Conservation (phyloP, 129 eudicot species). For the Chrysanthemum makinoi region DNA sequence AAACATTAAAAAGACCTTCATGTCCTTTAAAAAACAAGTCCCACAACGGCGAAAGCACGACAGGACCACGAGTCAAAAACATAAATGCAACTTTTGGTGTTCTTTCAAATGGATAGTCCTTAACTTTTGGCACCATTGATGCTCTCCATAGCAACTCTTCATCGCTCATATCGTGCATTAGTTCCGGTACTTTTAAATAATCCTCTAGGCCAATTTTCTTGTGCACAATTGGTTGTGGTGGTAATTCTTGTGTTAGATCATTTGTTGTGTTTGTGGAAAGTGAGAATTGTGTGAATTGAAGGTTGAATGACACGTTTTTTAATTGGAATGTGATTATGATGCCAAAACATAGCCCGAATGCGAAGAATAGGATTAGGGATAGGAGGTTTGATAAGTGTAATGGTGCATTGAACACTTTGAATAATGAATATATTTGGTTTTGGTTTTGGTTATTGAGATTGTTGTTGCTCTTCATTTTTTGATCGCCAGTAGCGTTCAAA, state of each 20-base stretch:
- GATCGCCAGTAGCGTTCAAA: background rate
- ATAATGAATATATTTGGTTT: constrained; percentile 9
- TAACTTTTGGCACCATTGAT: constrained; percentile 53
- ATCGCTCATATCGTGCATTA: constrained; percentile 59
- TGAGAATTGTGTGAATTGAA: constrained; percentile 41
- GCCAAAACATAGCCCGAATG: constrained; percentile 56
- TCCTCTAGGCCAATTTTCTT: constrained; percentile 17
- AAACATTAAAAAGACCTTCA: constrained; percentile 52
- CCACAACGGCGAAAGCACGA: constrained; percentile 69
- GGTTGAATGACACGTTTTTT: constrained; percentile 41
- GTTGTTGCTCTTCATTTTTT: constrained; percentile 41
- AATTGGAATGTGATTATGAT: constrained; percentile 44
- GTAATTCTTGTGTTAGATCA: background rate
- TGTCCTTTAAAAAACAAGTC: constrained; percentile 66
- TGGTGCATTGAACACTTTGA: constrained; percentile 38
- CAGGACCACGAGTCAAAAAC: constrained; percentile 60
- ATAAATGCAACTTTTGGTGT: constrained; percentile 63
- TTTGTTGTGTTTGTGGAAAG: constrained; percentile 20
- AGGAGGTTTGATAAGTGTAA: constrained; percentile 43
- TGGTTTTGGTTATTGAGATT: constrained; percentile 17
- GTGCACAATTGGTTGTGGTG: constrained; percentile 1
- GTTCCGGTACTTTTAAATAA: constrained; percentile 27
- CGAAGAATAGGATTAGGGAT: constrained; percentile 45
- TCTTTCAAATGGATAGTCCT: constrained; percentile 38
- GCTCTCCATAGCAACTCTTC: constrained; percentile 69